These are phyloP conservation scores for Sapria himalayana DNA, from an alignment of 345 rosid species.

Conservation along the genomic window DNA sequence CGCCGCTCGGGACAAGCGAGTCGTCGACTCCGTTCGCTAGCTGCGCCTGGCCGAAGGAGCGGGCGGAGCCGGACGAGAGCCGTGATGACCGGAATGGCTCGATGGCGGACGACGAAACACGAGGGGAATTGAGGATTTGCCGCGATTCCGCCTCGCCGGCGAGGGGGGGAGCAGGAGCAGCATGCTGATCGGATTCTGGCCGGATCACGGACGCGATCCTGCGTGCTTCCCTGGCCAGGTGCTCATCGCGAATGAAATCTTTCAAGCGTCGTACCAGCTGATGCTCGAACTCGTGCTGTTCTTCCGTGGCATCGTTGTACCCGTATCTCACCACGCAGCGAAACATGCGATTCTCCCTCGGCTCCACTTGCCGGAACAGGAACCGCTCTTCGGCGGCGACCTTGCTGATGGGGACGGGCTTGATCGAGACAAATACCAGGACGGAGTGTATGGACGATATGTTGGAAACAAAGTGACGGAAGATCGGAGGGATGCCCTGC, in stretches of 20 bases:
- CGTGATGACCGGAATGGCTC: constrained; percentile 10
- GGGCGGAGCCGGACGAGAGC: constrained; percentile 7
- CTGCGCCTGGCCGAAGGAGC: background rate
- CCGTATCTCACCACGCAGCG: constrained; percentile 63
- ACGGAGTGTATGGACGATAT: constrained; percentile 46
- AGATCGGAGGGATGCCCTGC: constrained; percentile 59
- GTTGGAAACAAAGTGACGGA: constrained; percentile 36
- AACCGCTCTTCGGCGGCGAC: constrained; percentile 35
- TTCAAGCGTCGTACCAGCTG: constrained; percentile 26
- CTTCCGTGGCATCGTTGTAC: constrained; percentile 25
- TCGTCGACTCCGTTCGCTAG: no score
- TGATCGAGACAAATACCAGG: constrained; percentile 45
- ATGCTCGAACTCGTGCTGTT: constrained; percentile 24
- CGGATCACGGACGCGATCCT: background rate
- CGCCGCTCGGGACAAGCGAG: background rate
- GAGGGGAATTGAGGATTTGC: constrained; percentile 8
- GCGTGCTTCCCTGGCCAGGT: constrained; percentile 7
- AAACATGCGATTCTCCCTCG: constrained; percentile 35
- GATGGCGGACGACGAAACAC: constrained; percentile 23
- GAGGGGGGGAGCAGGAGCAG: constrained; percentile 5
- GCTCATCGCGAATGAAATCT: constrained; percentile 30
- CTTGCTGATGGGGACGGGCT: constrained; percentile 33
- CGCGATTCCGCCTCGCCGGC: constrained; percentile 21
- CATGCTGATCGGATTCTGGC: constrained; percentile 2
- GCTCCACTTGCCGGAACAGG: constrained; percentile 43